These are phyloP conservation scores for Coffea eugenioides DNA, from an alignment of 257 asterid species.

Conservation along the genomic window DNA sequence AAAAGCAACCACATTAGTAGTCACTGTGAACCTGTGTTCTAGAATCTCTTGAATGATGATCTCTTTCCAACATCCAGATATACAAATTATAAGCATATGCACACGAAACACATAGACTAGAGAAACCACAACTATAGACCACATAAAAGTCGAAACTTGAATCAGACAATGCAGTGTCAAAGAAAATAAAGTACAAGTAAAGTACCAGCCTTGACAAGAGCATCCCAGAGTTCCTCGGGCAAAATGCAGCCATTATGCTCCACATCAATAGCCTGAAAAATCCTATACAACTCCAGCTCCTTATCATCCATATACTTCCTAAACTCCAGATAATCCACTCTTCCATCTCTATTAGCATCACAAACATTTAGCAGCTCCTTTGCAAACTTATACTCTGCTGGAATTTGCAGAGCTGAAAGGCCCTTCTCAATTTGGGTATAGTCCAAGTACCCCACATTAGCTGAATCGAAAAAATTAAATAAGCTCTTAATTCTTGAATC, in stretches of 20 bases:
- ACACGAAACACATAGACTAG: neutral
- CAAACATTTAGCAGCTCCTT: conserved; percentile 83
- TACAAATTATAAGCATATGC: neutral
- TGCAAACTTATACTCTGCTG: conserved; percentile 89
- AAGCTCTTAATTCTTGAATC: conserved; percentile 69
- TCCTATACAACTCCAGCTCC: conserved; percentile 86
- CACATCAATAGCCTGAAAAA: conserved; percentile 94
- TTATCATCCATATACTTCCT: conserved; percentile 96
- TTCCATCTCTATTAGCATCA: conserved; percentile 85
- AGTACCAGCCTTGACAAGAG: conserved; percentile 78
- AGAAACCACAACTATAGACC: neutral
- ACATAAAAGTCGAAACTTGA: neutral
- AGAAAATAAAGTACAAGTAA: conserved; percentile 13
- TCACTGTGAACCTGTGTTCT: neutral
- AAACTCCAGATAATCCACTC: conserved; percentile 92
- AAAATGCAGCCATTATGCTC: conserved; percentile 92
- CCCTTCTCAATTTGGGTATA: conserved; percentile 72
- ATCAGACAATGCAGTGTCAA: neutral
- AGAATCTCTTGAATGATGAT: neutral
- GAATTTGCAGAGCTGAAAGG: conserved; percentile 86
- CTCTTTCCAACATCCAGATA: neutral
- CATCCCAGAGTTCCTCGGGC: conserved; percentile 98
- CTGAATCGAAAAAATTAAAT: conserved; percentile 75
- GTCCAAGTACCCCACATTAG: conserved; percentile 73
- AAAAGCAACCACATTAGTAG: neutral